Percentiles rank a stretch among this genome's conserved stretches.
Evolutionary conservation across 495 filamentous ascomycete species (phyloP).

Genomic region (Podospora appendiculata): DNA sequence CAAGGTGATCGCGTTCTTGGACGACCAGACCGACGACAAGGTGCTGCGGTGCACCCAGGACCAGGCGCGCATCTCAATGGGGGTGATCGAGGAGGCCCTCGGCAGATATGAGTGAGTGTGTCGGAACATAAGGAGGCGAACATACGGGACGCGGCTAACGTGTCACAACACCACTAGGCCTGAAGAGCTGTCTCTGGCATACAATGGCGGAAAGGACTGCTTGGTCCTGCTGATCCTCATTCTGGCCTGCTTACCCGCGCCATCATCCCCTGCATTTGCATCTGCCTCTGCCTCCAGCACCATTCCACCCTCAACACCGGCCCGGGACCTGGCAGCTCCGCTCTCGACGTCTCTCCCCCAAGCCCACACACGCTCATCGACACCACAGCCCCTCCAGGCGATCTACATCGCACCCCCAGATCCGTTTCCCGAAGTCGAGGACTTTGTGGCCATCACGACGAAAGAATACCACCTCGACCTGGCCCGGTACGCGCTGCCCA

Average conservation of each 20-base stretch:
- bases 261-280: constrained; percentile 17
- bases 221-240: constrained; percentile 87
- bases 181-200: constrained; percentile 78
- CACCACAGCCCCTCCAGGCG: constrained; percentile 49
- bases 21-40: constrained; percentile 42
- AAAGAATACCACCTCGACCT: constrained; percentile 66
- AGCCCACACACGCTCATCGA: constrained; percentile 9
- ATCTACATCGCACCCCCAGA: constrained; percentile 79
- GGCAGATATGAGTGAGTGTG: constrained; percentile 54
- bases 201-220: constrained; percentile 98
- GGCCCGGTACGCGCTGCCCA: constrained; percentile 67
- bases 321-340: constrained; percentile 1
- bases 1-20: constrained; percentile 63
- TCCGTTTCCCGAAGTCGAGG: constrained; percentile 78
- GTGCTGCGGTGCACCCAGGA: constrained; percentile 59
- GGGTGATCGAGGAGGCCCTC: constrained; percentile 65
- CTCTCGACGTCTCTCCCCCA: constrained; percentile 8
- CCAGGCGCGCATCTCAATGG: constrained; percentile 63
- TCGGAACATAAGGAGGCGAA: neutral
- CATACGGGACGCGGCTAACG: neutral
- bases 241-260: constrained; percentile 55
- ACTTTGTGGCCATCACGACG: constrained; percentile 63
- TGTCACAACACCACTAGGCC: constrained; percentile 39
- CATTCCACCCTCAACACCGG: neutral
- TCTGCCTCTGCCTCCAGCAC: neutral